Conservation (phyloP, 768 basidiomycete species). For the Calocera cornea region DNA sequence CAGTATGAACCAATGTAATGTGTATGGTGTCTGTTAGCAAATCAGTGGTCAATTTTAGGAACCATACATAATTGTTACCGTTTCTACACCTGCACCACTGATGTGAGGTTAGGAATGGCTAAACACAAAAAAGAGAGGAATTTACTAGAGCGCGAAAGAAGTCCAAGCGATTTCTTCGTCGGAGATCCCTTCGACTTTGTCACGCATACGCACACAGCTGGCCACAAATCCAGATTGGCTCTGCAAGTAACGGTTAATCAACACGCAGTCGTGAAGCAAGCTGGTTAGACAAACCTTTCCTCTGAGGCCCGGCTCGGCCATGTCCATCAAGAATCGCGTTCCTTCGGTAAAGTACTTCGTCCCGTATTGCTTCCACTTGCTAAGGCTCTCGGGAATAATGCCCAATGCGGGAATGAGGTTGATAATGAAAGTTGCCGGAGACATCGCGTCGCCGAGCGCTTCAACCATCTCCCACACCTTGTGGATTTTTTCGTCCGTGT, state of each 20-base stretch:
- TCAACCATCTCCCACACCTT: background rate
- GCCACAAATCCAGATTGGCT: background rate
- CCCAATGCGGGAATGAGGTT: background rate
- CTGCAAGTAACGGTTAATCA: background rate
- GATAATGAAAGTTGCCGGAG: background rate
- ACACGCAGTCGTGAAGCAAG: background rate
- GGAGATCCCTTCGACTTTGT: background rate
- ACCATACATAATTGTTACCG: background rate
- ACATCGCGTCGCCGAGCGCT: background rate
- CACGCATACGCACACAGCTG: background rate
- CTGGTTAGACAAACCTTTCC: background rate
- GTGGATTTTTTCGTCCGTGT: background rate
- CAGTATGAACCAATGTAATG: background rate
- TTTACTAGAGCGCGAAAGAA: background rate
- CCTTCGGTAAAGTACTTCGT: background rate
- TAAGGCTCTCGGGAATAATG: background rate
- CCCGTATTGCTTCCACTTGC: background rate
- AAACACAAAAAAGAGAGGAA: background rate
- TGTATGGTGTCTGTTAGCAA: background rate
- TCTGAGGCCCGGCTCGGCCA: background rate
- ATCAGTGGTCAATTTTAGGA: background rate
- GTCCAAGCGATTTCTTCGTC: constrained; percentile 1
- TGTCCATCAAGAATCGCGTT: background rate
- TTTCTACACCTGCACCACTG: background rate
- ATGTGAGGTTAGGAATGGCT: background rate